phyloP scores from a whole-genome alignment of 768 basidiomycete species.

The Pisolithus sp. region DNA sequence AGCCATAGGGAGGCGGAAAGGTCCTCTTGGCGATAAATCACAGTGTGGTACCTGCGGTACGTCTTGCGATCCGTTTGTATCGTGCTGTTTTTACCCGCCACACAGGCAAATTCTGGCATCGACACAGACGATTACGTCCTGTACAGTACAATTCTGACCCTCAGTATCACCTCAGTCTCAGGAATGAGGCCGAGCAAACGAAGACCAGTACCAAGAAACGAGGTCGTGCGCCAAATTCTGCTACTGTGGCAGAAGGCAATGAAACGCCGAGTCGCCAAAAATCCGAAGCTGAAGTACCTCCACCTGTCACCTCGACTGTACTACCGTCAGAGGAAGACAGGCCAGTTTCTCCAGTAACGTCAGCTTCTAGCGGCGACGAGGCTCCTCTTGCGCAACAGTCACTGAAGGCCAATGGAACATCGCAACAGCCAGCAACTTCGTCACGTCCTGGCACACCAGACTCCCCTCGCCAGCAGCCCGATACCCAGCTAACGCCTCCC shows the following conservation, averaged over 20 bases:
- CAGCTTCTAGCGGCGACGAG: constrained; percentile 68
- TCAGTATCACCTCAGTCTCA: constrained; percentile 57
- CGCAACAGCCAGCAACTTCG: constrained; percentile 13
- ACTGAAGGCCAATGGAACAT: constrained; percentile 49
- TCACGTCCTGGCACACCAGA: constrained; percentile 19
- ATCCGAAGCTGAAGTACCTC: constrained; percentile 32
- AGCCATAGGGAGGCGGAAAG: constrained; percentile 80
- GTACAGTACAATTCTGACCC: constrained; percentile 75
- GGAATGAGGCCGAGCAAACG: constrained; percentile 49
- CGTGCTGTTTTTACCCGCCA: constrained; percentile 2
- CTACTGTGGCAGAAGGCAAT: constrained; percentile 30
- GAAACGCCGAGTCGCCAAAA: constrained; percentile 47
- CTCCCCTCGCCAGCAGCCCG: constrained; percentile 14
- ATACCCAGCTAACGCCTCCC: constrained; percentile 14
- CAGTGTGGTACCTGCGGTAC: constrained; percentile 91
- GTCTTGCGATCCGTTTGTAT: constrained; percentile 1
- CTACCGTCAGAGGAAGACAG: constrained; percentile 41
- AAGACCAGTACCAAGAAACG: constrained; percentile 52
- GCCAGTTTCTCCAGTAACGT: constrained; percentile 66
- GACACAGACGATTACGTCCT: constrained; percentile 75
- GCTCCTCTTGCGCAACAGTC: constrained; percentile 64
- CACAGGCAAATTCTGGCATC: constrained; percentile 84
- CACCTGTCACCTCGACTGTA: constrained; percentile 23
- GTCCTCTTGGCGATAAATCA: constrained; percentile 82
- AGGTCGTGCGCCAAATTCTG: constrained; percentile 23